These are phyloP conservation scores for Marasmius oreades DNA, from an alignment of 1,284 basidiomycete genomes.

Conservation along the genomic window DNA sequence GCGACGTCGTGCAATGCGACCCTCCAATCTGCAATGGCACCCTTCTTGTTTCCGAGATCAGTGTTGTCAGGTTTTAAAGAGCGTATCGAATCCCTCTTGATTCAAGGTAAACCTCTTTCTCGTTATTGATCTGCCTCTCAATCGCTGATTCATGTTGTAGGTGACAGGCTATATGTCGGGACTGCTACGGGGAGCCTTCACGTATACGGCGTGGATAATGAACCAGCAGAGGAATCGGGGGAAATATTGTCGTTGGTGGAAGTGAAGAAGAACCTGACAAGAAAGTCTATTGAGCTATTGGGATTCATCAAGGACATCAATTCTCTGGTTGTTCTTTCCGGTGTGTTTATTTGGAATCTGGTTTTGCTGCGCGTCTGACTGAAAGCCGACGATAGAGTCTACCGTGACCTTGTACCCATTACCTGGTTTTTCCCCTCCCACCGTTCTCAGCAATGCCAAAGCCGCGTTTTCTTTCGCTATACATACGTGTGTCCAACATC, in stretches of 20 bases:
- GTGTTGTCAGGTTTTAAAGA: slow-evolving; percentile 46
- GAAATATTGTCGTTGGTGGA: slow-evolving; percentile 51
- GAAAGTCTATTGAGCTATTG: slow-evolving; percentile 81
- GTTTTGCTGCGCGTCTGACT: not conserved
- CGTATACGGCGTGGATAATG: slow-evolving; percentile 9
- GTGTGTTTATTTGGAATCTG: slow-evolving; percentile 39
- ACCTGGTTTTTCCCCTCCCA: slow-evolving; percentile 65
- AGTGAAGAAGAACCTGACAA: slow-evolving; percentile 61
- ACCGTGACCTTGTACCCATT: slow-evolving; percentile 62
- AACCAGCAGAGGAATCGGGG: slow-evolving; percentile 26
- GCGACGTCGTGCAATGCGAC: not conserved
- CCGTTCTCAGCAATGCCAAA: slow-evolving; percentile 69
- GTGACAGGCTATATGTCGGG: slow-evolving; percentile 13
- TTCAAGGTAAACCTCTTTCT: slow-evolving; percentile 21
- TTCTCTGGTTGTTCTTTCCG: slow-evolving; percentile 78
- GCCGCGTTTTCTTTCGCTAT: slow-evolving; percentile 80
- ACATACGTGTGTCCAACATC: slow-evolving; percentile 57
- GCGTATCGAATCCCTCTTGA: slow-evolving; percentile 39
- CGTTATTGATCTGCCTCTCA: too few relatives aligned
- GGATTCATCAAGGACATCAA: slow-evolving; percentile 82
- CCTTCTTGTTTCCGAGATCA: slow-evolving; percentile 36
- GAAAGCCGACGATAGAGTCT: slow-evolving; percentile 41
- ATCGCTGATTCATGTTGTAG: not conserved
- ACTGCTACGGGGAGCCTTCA: slow-evolving; percentile 12
- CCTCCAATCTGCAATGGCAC: slow-evolving; percentile 31